A percentile compares a stretch with the other conserved stretches of the same genome.
These are phyloP conservation scores for Botrytis deweyae DNA, from an alignment of 2,329 filamentous ascomycete genomes.

Conservation along the genomic window DNA sequence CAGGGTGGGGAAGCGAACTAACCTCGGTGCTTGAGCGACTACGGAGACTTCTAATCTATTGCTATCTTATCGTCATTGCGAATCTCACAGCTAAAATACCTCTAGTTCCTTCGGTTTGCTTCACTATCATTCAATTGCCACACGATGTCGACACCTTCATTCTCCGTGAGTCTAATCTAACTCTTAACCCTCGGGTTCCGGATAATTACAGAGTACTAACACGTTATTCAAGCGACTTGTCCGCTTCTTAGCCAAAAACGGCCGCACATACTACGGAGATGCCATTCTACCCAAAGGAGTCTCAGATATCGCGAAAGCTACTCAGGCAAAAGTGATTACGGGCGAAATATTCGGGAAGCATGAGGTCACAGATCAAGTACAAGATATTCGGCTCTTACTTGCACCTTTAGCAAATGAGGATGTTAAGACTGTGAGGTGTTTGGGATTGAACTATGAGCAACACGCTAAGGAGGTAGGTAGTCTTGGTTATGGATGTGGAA, in stretches of 20 bases:
- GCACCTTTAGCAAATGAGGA: conserved; percentile 62
- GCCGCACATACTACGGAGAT: conserved; percentile 70
- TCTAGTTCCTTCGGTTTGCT: not conserved
- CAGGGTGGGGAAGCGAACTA: not conserved
- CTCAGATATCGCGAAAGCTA: conserved; percentile 60
- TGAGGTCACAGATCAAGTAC: conserved; percentile 61
- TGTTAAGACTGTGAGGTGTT: conserved; percentile 64
- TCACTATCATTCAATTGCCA: not conserved
- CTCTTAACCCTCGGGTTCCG: not conserved
- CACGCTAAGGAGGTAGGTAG: conserved; percentile 63
- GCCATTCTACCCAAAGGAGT: conserved; percentile 63
- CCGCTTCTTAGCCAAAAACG: conserved; percentile 71
- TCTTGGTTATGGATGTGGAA: not conserved
- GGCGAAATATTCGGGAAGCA: conserved; percentile 67
- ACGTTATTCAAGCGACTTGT: conserved; percentile 58
- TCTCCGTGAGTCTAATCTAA: conserved; percentile 44
- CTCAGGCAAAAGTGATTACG: conserved; percentile 59
- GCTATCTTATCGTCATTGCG: not conserved
- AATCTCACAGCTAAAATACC: not conserved
- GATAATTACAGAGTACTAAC: conserved; percentile 10
- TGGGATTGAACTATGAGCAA: conserved; percentile 70
- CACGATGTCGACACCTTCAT: conserved; percentile 42
- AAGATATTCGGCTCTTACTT: conserved; percentile 56
- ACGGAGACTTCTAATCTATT: not conserved
- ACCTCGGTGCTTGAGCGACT: not conserved